phyloP scores from a whole-genome alignment of 176 grass and related monocot genomes.

The Aegilops sharonensis region DNA sequence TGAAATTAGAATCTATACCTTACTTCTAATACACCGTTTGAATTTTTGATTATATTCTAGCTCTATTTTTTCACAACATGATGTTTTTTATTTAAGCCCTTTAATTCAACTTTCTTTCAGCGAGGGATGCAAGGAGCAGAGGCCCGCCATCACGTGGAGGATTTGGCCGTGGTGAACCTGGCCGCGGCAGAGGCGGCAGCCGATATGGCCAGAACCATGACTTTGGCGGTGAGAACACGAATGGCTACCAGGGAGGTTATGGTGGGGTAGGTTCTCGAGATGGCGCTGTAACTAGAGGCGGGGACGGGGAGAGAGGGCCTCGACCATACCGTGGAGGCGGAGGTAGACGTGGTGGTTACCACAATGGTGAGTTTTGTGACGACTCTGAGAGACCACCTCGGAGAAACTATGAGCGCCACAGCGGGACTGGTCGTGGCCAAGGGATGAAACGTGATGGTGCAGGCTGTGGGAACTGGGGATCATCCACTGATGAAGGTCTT shows the following conservation, averaged over 20 bases:
- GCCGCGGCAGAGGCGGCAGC: constrained; percentile 51
- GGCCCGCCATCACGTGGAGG: constrained; percentile 51
- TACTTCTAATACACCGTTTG: background rate
- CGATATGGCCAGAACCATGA: constrained; percentile 46
- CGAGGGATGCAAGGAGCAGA: constrained; percentile 34
- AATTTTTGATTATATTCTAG: background rate
- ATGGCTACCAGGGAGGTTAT: constrained; percentile 58
- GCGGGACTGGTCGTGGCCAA: constrained; percentile 66
- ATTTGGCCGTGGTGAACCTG: constrained; percentile 58
- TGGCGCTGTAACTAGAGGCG: constrained; percentile 21
- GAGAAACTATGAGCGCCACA: constrained; percentile 74
- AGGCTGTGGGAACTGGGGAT: constrained; percentile 82
- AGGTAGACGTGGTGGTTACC: constrained; percentile 57
- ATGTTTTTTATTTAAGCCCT: background rate
- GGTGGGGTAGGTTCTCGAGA: constrained; percentile 29
- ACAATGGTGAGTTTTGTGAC: constrained; percentile 47
- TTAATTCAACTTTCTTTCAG: constrained; percentile 40
- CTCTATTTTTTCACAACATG: background rate
- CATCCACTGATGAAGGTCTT: constrained; percentile 51
- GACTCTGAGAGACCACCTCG: constrained; percentile 49
- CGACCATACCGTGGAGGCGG: constrained; percentile 41
- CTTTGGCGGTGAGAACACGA: constrained; percentile 38
- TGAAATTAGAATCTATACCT: constrained; percentile 23
- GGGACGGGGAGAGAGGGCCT: constrained; percentile 47
- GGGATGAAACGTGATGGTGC: constrained; percentile 75